Conservation (phyloP, 768 basidiomycete species). For the Kwoniella sp. region DNA sequence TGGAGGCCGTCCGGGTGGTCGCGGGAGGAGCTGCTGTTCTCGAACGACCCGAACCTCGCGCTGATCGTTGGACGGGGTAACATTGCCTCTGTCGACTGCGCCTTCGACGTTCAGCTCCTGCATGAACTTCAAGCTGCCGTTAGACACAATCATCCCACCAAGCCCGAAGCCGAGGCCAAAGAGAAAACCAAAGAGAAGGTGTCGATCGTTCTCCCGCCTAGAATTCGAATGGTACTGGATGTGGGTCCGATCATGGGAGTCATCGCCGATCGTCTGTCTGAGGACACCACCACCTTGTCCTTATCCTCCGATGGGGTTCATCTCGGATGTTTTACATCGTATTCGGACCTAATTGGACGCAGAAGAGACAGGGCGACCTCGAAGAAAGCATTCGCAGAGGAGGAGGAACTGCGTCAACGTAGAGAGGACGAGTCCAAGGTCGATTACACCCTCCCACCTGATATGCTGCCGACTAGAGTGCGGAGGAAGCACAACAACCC, state of each 20-base stretch:
- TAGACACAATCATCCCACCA: slow-evolving; percentile 13
- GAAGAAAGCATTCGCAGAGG: slow-evolving; percentile 35
- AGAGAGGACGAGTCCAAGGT: slow-evolving; percentile 16
- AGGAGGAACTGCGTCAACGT: slow-evolving; percentile 31
- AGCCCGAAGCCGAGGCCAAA: neutral
- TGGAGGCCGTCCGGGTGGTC: slow-evolving; percentile 49
- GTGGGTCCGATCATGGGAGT: slow-evolving; percentile 37
- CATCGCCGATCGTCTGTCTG: slow-evolving; percentile 34
- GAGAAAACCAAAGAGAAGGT: slow-evolving; percentile 4
- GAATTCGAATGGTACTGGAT: slow-evolving; percentile 42
- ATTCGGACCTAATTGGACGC: slow-evolving; percentile 35
- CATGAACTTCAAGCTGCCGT: slow-evolving; percentile 35
- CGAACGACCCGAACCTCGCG: slow-evolving; percentile 44
- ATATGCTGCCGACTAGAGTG: slow-evolving; percentile 36
- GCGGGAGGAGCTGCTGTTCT: slow-evolving; percentile 47
- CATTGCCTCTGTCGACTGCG: slow-evolving; percentile 37
- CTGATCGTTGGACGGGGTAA: slow-evolving; percentile 29
- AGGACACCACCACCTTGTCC: slow-evolving; percentile 33
- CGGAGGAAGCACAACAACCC: slow-evolving; percentile 14
- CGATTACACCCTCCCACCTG: slow-evolving; percentile 30
- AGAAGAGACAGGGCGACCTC: slow-evolving; percentile 26
- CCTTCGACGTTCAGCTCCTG: slow-evolving; percentile 41
- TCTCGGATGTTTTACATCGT: slow-evolving; percentile 38
- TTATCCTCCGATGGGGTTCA: slow-evolving; percentile 38
- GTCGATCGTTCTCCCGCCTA: slow-evolving; percentile 32